Base-by-base conservation (phyloP, 106 monocot species). In the Dioscorea dumetorum region DNA sequence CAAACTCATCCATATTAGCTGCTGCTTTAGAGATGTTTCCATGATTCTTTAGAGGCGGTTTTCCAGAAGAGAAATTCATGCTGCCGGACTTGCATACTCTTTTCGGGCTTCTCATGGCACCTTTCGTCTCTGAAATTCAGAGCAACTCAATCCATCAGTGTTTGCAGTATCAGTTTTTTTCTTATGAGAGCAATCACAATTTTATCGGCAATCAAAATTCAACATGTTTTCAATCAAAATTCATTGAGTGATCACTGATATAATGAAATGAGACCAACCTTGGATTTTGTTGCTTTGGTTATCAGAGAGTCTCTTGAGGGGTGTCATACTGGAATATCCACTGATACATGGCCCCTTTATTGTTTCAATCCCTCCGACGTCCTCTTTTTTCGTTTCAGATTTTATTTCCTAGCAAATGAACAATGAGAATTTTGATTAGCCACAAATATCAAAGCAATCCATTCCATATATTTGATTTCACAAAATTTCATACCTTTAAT, bases 251-350 rank as follows among this genome's bases (percentile, higher is more conserved):
- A 4, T 3, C 13, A 33, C 4, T 10, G 34, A 49, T 54, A 76
- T 23, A 15, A 18, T 41, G 58, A 34, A 22, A 49, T 61, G 67
- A 35, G 57, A 68, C 62, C 21, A 33, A 84, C 88, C 85, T 79
- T 48, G 8, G 33, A 24, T 6, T 4, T 67, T 62, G 24, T 78
- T 61, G 51, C 76, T 81, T 66, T 80, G 78, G 50, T 4, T 22
- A 59, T 74, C 76, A 50, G 33, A 57, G 22, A 78, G 76, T 58
- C 83, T 84, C 77, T 80, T 88, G 62, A 85, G 64, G 35, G 80
- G 58, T 49, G 49, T 51, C 9, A 68, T 52, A 49, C 51, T 73
- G 22, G 79, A 74, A 72, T 34, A 34, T 23, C 64, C 48, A 70
- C 58, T 8, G 69, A 58, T 63, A 48, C 75, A 66, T 54, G 67